Evolutionary conservation across 192 early-diverging fungal species (phyloP).

Genomic region (Entophlyctis luteolus): DNA sequence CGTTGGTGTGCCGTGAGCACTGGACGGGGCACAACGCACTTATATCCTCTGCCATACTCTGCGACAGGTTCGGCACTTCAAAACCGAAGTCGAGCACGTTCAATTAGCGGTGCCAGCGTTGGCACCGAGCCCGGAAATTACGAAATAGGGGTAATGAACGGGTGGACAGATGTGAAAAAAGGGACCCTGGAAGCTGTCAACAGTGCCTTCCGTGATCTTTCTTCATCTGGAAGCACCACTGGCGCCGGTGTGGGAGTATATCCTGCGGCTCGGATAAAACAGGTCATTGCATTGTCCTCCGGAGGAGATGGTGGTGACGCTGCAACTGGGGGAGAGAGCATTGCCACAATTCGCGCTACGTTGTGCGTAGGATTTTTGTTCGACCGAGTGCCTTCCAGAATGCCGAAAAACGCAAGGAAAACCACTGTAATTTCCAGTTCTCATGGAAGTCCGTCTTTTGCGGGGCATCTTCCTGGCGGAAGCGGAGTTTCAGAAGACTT

Average conservation of each 20-base stretch:
- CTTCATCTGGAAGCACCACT: neutral
- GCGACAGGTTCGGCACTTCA: neutral
- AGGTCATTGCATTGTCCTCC: conserved; percentile 5
- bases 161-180: conserved; percentile 19
- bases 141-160: conserved; percentile 35
- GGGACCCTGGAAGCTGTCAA: neutral
- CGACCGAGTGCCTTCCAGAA: neutral
- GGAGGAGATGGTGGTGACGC: neutral
- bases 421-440: neutral
- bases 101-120: neutral
- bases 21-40: conserved; percentile 68
- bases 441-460: neutral
- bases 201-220: neutral
- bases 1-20: conserved; percentile 73
- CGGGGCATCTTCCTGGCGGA: neutral
- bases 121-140: neutral
- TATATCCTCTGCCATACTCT: conserved; percentile 40
- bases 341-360: neutral
- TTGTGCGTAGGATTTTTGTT: conserved; percentile 22
- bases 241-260: conserved; percentile 26
- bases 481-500: neutral
- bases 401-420: neutral
- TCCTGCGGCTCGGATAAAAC: conserved; percentile 40
- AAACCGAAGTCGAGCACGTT: no score
- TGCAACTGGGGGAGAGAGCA: neutral